Evolutionary conservation across 768 basidiomycete genomes (phyloP), one percentile per base, ranked within the genome.

Genomic region (Rhodosporidiobolus odoratus): DNA sequence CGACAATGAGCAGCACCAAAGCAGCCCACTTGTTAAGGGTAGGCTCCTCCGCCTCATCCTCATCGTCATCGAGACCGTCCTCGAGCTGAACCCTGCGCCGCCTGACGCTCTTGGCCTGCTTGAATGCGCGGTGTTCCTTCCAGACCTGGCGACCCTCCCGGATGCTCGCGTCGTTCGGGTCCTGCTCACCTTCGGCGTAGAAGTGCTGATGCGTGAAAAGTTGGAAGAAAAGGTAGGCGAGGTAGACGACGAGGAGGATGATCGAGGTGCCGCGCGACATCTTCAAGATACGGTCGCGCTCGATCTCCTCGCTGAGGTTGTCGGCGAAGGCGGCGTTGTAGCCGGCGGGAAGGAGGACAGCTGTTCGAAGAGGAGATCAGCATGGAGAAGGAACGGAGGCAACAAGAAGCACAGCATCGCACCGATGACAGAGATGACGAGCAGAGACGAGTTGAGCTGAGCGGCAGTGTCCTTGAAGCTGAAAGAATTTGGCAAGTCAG

Each of bases 181-280:
- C 59, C 12, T 16, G 12, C 12, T 27, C 10, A 21, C 62, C 73
- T 10, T 74, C 73, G 59, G 60, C 58, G 61, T 57, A 73, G 2
- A 71, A 52, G 40, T 71, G 69, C 61, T 68, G 50, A 53, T 71
- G 71, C 9, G 72, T 62, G 56, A 70, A 73, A 23, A 75, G 67
- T 41, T 73, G 71, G 63, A 73, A 75, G 69, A 89, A 79, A 25
- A 94, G 65, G 76, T 90, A 92, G 25, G 83, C 84, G 4, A 77
- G 77, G 75, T 92, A 92, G 70, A 91, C 87, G 77, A 88, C 82
- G 21, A 92, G 82, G 7, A 92, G 82, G 60, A 92, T 84, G 57
- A 93, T 82, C 8, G 91, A 85, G 2, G 65, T 74, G 21, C 76
- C 77, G 17, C 77, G 62, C 10, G 58, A 62, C 72, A 77, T 76